A percentile compares a stretch with the other conserved stretches of the same genome.
phyloP scores from a whole-genome alignment of 495 filamentous ascomycete genomes.

The Xylaria telfairii region DNA sequence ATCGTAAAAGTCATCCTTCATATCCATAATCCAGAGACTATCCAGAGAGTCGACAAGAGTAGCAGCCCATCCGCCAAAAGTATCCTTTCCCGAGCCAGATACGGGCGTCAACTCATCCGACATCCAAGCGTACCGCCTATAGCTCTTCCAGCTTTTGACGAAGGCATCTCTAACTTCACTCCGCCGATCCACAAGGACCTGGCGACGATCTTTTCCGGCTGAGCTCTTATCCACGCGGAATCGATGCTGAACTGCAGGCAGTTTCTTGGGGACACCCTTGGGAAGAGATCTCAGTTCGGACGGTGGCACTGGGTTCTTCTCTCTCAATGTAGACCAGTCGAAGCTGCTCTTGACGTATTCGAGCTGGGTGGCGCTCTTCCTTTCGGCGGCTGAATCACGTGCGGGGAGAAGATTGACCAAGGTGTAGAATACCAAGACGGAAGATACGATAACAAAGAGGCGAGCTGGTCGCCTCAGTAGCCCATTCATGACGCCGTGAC shows the following conservation, averaged over 20 bases:
- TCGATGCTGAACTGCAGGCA: slow-evolving; percentile 71
- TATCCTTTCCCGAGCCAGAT: slow-evolving; percentile 58
- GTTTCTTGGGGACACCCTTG: slow-evolving; percentile 58
- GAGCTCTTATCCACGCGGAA: slow-evolving; percentile 59
- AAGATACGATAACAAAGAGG: slow-evolving; percentile 21
- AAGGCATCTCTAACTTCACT: slow-evolving; percentile 71
- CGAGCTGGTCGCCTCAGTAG: slow-evolving; percentile 28
- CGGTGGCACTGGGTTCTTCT: slow-evolving; percentile 64
- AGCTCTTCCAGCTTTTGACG: slow-evolving; percentile 71
- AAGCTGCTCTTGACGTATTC: slow-evolving; percentile 38
- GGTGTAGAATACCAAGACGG: slow-evolving; percentile 24
- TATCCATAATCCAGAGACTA: slow-evolving; percentile 83
- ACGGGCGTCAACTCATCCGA: slow-evolving; percentile 74
- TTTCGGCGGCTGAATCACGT: not conserved
- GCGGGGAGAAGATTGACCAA: slow-evolving; percentile 25
- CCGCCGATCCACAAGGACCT: slow-evolving; percentile 54
- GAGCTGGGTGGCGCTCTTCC: slow-evolving; percentile 7
- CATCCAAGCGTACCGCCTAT: slow-evolving; percentile 73
- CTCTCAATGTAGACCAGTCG: slow-evolving; percentile 64
- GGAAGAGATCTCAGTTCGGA: slow-evolving; percentile 67
- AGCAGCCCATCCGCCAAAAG: slow-evolving; percentile 82
- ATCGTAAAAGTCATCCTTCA: slow-evolving; percentile 76
- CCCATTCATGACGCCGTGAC: slow-evolving; percentile 15
- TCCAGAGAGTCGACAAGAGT: slow-evolving; percentile 82
- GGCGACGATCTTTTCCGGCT: slow-evolving; percentile 53